Evolutionary conservation across 768 basidiomycete genomes (phyloP).

Genomic region (Lentinula raphanica): DNA sequence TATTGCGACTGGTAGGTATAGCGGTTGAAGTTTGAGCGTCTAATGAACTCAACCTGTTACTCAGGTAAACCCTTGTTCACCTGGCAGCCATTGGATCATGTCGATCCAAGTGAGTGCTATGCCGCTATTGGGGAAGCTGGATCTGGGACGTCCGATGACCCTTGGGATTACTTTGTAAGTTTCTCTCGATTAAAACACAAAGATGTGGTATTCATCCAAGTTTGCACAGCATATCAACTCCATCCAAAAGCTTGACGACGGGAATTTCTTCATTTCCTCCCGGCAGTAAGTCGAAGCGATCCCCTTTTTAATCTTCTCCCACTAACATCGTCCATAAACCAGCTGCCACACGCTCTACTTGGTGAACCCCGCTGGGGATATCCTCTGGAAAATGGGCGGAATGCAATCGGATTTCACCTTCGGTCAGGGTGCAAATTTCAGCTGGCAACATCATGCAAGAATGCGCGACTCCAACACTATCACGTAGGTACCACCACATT

Average conservation of each 20-base stretch:
- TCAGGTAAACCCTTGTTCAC: slow-evolving; percentile 1
- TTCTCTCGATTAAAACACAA: not conserved
- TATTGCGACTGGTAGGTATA: not conserved
- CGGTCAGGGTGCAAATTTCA: slow-evolving; percentile 10
- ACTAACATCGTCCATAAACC: not conserved
- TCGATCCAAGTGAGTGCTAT: slow-evolving; percentile 5
- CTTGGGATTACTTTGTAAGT: slow-evolving; percentile 6
- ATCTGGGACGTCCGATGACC: not conserved
- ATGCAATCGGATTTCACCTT: slow-evolving; percentile 12
- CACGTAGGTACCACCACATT: not conserved
- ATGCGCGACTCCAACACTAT: not conserved
- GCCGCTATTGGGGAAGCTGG: not conserved
- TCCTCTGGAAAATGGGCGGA: slow-evolving; percentile 17
- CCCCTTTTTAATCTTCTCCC: not conserved
- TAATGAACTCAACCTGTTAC: no score
- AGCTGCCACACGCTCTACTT: slow-evolving; percentile 13
- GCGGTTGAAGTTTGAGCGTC: no score
- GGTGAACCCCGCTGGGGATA: slow-evolving; percentile 10
- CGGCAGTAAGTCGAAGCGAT: not conserved
- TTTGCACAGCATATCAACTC: slow-evolving; percentile 3
- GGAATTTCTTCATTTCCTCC: slow-evolving; percentile 14
- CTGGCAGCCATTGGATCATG: not conserved
- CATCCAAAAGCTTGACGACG: slow-evolving; percentile 9
- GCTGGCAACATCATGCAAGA: slow-evolving; percentile 16
- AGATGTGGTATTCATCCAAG: not conserved